phyloP scores from a whole-genome alignment of 441 rosid species.

The Isatis lusitanica region DNA sequence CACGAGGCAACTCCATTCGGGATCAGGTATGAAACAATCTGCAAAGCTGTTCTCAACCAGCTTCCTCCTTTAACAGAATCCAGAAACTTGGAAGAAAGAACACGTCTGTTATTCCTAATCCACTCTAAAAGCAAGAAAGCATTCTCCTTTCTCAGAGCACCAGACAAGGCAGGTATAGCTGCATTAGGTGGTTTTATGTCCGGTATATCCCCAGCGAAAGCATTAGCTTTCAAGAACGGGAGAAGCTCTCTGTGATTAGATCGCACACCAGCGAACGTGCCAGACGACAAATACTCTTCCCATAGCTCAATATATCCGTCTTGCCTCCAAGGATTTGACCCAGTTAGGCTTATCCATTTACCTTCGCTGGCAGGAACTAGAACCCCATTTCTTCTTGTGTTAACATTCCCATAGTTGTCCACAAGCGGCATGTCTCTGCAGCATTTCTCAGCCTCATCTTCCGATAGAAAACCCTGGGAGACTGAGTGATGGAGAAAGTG shows the following conservation, averaged over 20 bases:
- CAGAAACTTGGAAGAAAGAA: constrained; percentile 47
- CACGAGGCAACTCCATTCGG: constrained; percentile 59
- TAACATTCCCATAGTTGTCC: constrained; percentile 51
- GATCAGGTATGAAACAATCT: constrained; percentile 58
- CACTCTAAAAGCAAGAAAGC: constrained; percentile 58
- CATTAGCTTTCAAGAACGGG: constrained; percentile 40
- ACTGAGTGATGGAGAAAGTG: constrained; percentile 56
- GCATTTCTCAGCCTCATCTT: constrained; percentile 22
- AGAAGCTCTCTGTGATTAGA: constrained; percentile 40
- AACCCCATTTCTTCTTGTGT: constrained; percentile 33
- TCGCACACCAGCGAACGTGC: constrained; percentile 41
- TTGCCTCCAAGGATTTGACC: constrained; percentile 56
- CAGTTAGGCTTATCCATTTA: constrained; percentile 57
- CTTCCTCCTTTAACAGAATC: constrained; percentile 49
- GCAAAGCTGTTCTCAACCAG: constrained; percentile 63
- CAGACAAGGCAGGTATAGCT: constrained; percentile 48
- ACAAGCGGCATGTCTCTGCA: constrained; percentile 58
- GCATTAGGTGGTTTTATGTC: constrained; percentile 53
- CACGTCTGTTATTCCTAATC: constrained; percentile 25
- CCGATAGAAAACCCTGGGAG: constrained; percentile 20
- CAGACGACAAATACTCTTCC: constrained; percentile 49
- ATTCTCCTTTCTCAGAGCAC: constrained; percentile 54
- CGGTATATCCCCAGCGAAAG: constrained; percentile 57
- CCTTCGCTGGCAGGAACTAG: constrained; percentile 73
- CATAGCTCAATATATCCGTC: constrained; percentile 49